Evolutionary conservation across 192 early-diverging fungal species (phyloP).

Genomic region (Backusella morwellensis): DNA sequence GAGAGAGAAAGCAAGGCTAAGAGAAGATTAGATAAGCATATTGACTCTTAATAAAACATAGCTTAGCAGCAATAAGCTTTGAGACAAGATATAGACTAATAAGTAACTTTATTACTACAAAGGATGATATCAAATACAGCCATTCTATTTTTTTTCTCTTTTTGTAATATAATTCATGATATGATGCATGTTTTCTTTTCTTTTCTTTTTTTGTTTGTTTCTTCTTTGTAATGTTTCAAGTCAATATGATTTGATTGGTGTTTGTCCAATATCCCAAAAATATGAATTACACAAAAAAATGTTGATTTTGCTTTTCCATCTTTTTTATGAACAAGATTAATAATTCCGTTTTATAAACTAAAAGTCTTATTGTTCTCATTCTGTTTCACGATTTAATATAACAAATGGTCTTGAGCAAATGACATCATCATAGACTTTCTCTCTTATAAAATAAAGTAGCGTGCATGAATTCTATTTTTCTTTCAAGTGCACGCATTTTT

Average conservation of each 20-base stretch:
- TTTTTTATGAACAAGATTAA: not conserved
- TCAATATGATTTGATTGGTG: not conserved
- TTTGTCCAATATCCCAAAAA: not conserved
- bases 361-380: not conserved
- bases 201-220: not conserved
- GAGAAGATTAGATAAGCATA: too few relatives aligned
- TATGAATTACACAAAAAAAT: not conserved
- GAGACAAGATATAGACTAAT: too few relatives aligned
- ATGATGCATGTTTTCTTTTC: not conserved
- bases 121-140: too few relatives aligned
- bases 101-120: too few relatives aligned
- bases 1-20: too few relatives aligned
- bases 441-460: not conserved
- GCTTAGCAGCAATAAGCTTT: too few relatives aligned
- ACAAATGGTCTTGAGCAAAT: not conserved
- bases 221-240: not conserved
- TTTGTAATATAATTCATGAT: too few relatives aligned
- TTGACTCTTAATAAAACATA: too few relatives aligned
- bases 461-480: not conserved
- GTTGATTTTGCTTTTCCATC: not conserved
- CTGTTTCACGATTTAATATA: not conserved
- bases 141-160: too few relatives aligned
- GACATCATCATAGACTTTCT: not conserved
- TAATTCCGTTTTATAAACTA: too few relatives aligned
- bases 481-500: not conserved